Percentiles rank a stretch among this genome's conserved stretches.
Evolutionary conservation across 2,329 filamentous ascomycete genomes (phyloP).

Genomic region (Exophiala oligosperma): DNA sequence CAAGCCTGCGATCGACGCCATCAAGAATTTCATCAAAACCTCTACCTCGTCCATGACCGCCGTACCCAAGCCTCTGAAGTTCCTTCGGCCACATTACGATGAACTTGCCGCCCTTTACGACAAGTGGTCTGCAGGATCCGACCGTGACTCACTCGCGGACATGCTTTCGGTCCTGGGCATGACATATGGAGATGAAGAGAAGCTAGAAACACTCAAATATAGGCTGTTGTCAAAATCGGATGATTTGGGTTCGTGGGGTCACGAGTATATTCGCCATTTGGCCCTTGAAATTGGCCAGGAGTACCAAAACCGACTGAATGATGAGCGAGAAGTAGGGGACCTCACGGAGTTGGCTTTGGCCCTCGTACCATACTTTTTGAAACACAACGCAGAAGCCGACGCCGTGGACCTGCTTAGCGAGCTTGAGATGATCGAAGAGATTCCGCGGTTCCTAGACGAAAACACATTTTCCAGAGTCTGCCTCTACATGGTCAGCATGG

Average conservation of each 20-base stretch:
- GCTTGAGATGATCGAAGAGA: conserved; percentile 92
- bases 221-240: conserved; percentile 77
- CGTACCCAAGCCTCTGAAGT: conserved; percentile 97
- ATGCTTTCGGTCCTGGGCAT: conserved; percentile 96
- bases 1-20: conserved; percentile 87
- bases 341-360: conserved; percentile 79
- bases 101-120: conserved; percentile 85
- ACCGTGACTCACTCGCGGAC: conserved; percentile 80
- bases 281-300: conserved; percentile 95
- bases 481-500: conserved; percentile 98
- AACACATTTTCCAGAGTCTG: conserved; percentile 92
- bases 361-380: conserved; percentile 90
- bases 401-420: conserved; percentile 97
- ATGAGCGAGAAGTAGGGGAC: conserved; percentile 81
- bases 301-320: conserved; percentile 80
- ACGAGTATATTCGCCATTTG: conserved; percentile 95
- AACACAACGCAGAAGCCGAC: conserved; percentile 97
- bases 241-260: conserved; percentile 95
- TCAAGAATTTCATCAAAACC: conserved; percentile 98
- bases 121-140: conserved; percentile 77
- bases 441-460: conserved; percentile 86
- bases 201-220: conserved; percentile 95
- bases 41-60: conserved; percentile 99
- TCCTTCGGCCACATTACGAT: conserved; percentile 94
- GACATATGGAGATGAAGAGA: conserved; percentile 96